phyloP scores from a whole-genome alignment of 345 rosid genomes.

The Trapa incisa region DNA sequence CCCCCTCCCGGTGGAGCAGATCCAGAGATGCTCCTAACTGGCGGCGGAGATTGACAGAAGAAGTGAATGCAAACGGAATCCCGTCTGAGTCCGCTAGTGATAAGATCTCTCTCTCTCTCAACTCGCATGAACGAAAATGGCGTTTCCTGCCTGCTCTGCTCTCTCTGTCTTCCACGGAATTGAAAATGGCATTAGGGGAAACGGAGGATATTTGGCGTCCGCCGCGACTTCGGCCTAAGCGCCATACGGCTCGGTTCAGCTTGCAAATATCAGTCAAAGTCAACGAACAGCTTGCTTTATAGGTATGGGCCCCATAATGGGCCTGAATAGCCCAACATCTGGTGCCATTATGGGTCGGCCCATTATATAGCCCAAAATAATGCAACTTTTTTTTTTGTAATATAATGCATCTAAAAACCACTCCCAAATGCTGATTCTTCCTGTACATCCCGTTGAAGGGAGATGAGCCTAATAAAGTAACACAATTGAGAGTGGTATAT shows the following conservation, averaged over 20 bases:
- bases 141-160: neutral
- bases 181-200: constrained; percentile 2
- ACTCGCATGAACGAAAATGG: constrained; percentile 6
- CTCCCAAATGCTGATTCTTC: no score
- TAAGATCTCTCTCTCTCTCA: neutral
- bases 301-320: no score
- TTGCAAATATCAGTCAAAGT: neutral
- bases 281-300: neutral
- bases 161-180: constrained; percentile 13
- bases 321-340: neutral
- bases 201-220: constrained; percentile 18
- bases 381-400: no score
- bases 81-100: neutral
- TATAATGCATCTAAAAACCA: no score
- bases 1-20: neutral
- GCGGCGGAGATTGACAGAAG: constrained; percentile 3
- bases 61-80: neutral
- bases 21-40: neutral
- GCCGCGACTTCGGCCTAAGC: neutral
- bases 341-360: neutral
- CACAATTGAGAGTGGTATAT: no score
- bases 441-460: no score
- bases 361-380: neutral
- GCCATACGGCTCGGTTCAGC: neutral
- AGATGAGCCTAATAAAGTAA: no score